Conservation (phyloP, 2,329 filamentous ascomycete genomes). For the Neonectria magnoliae region DNA sequence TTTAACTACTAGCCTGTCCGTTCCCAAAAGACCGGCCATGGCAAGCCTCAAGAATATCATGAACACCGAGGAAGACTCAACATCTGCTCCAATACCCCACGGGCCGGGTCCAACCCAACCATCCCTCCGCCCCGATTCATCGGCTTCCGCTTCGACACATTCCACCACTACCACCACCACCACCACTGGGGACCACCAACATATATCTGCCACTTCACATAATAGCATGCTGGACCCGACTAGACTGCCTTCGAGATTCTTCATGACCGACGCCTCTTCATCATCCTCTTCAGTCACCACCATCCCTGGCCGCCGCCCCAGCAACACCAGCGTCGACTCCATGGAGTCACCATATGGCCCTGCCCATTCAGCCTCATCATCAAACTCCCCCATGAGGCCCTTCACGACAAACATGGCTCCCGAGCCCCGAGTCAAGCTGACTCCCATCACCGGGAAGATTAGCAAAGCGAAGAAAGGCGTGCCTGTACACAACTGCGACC, state of each 20-base stretch:
- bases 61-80: conserved; percentile 62
- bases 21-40: conserved; percentile 58
- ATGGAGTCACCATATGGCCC: conserved; percentile 55
- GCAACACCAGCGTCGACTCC: conserved; percentile 59
- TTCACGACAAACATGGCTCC: conserved; percentile 47
- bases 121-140: conserved; percentile 44
- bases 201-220: conserved; percentile 45
- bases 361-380: conserved; percentile 39
- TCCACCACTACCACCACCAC: conserved; percentile 44
- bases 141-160: conserved; percentile 52
- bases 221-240: conserved; percentile 50
- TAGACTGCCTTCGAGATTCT: conserved; percentile 41
- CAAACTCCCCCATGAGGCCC: conserved; percentile 52
- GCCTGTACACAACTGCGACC: conserved; percentile 65
- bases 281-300: conserved; percentile 44
- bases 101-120: conserved; percentile 50
- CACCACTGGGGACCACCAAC: conserved; percentile 45
- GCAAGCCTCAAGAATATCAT: conserved; percentile 67
- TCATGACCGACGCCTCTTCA: conserved; percentile 33
- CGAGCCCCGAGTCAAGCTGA: conserved; percentile 60
- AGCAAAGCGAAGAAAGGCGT: conserved; percentile 69
- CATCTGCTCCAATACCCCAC: conserved; percentile 58
- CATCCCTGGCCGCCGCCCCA: conserved; percentile 50
- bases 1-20: conserved; percentile 47
- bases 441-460: conserved; percentile 65